phyloP scores from a whole-genome alignment of 2,329 filamentous ascomycete species.

The Stagonosporopsis vannaccii region DNA sequence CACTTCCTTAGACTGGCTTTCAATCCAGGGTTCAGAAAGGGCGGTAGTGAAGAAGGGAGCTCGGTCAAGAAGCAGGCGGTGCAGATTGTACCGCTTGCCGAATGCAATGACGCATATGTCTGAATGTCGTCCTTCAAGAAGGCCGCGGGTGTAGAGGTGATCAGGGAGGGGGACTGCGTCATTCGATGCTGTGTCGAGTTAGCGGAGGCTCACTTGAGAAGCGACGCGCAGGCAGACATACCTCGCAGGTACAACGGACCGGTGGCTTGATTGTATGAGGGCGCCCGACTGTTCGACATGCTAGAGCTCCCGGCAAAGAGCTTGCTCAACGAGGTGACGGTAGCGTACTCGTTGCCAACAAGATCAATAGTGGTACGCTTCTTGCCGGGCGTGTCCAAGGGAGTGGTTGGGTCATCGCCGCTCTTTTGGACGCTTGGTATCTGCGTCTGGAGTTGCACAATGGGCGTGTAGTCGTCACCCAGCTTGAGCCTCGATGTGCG shows the following conservation, averaged over 20 bases:
- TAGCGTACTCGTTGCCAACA: slow-evolving; percentile 47
- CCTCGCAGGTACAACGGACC: slow-evolving; percentile 45
- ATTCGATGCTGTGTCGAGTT: slow-evolving; percentile 36
- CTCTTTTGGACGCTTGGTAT: slow-evolving; percentile 57
- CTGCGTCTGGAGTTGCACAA: slow-evolving; percentile 40
- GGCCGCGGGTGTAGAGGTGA: slow-evolving; percentile 61
- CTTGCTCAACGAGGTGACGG: slow-evolving; percentile 53
- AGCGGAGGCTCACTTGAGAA: slow-evolving; percentile 5
- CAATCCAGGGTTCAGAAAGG: slow-evolving; percentile 63
- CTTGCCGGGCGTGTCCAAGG: slow-evolving; percentile 41
- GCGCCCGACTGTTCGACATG: slow-evolving; percentile 49
- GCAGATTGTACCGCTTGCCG: slow-evolving; percentile 59
- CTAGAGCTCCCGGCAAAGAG: slow-evolving; percentile 53
- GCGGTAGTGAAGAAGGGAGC: slow-evolving; percentile 64
- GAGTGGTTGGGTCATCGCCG: slow-evolving; percentile 56
- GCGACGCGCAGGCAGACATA: slow-evolving; percentile 21
- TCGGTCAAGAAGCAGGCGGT: slow-evolving; percentile 63
- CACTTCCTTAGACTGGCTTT: slow-evolving; percentile 61
- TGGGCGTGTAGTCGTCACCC: slow-evolving; percentile 37
- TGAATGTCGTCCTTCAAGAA: slow-evolving; percentile 60
- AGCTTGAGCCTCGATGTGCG: slow-evolving; percentile 39
- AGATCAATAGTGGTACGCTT: slow-evolving; percentile 38
- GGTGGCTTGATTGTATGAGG: slow-evolving; percentile 52
- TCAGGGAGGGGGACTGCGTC: slow-evolving; percentile 56
- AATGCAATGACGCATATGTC: slow-evolving; percentile 64